A percentile compares a stretch with the other conserved stretches of the same genome.
These are phyloP conservation scores for Pseudogymnoascus sp. DNA, from an alignment of 2,329 filamentous ascomycete genomes.

Conservation along the genomic window DNA sequence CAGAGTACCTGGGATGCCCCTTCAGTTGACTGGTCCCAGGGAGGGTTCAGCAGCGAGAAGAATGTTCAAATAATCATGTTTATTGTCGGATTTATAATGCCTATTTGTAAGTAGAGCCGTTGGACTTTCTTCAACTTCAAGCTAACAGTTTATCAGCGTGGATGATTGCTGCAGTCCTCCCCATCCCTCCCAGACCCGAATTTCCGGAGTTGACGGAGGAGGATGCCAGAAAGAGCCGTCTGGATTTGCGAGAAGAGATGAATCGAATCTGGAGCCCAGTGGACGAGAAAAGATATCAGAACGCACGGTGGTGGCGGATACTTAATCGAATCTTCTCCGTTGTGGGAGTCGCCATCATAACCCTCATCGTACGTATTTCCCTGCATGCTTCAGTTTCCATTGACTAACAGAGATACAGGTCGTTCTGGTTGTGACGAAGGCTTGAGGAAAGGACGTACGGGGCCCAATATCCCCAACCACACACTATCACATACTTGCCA, in stretches of 20 bases:
- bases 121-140: conserved; percentile 10
- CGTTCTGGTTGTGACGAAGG: not conserved
- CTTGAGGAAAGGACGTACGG: not conserved
- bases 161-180: conserved; percentile 70
- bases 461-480: not conserved
- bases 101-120: conserved; percentile 46
- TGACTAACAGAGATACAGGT: not conserved
- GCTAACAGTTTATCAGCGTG: conserved; percentile 45
- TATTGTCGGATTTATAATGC: conserved; percentile 67
- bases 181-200: conserved; percentile 53
- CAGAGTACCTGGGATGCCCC: conserved; percentile 65
- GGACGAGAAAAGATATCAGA: conserved; percentile 35
- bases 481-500: not conserved
- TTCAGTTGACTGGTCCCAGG: conserved; percentile 56
- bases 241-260: conserved; percentile 22
- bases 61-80: conserved; percentile 71
- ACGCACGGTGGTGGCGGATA: conserved; percentile 56
- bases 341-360: conserved; percentile 45
- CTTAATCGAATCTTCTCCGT: conserved; percentile 53
- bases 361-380: conserved; percentile 35
- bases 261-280: conserved; percentile 22
- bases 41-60: conserved; percentile 52
- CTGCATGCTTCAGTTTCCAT: not conserved
- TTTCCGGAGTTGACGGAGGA: conserved; percentile 41
- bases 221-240: conserved; percentile 22